Evolutionary conservation across 352 stramenopile species (phyloP).

Genomic region (Paralagenidium karlingii): DNA sequence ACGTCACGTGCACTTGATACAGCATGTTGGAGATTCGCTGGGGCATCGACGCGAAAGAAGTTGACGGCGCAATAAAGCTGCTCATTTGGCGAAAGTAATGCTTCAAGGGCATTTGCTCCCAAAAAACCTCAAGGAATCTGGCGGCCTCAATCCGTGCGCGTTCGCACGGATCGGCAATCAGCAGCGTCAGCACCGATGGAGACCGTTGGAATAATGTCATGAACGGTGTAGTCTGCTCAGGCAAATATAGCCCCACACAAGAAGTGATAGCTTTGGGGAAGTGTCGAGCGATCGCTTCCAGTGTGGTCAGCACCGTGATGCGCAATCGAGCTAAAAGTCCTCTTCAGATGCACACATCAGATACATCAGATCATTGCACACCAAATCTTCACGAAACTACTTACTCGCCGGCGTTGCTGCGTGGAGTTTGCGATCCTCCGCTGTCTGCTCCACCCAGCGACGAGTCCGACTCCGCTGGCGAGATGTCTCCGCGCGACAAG

Average conservation of each 20-base stretch:
- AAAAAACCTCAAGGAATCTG: constrained; percentile 76
- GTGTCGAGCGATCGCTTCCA: constrained; percentile 53
- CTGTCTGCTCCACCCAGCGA: constrained; percentile 44
- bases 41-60: constrained; percentile 74
- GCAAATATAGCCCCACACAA: constrained; percentile 71
- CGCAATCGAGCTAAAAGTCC: constrained; percentile 56
- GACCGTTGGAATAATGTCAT: constrained; percentile 71
- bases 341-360: constrained; percentile 9
- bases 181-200: constrained; percentile 63
- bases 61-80: constrained; percentile 29
- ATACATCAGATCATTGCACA: not conserved
- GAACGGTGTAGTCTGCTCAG: constrained; percentile 62
- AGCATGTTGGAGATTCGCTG: constrained; percentile 75
- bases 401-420: constrained; percentile 31
- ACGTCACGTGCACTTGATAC: constrained; percentile 68
- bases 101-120: constrained; percentile 72
- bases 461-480: constrained; percentile 56
- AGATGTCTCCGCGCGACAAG: constrained; percentile 37
- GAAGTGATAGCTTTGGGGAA: constrained; percentile 63
- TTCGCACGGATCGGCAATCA: constrained; percentile 68
- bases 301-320: constrained; percentile 53
- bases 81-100: constrained; percentile 58
- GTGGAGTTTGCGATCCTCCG: no score
- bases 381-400: constrained; percentile 5
- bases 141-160: constrained; percentile 49